Base-by-base conservation (phyloP, 345 rosid genomes). In the Dimocarpus longan region DNA sequence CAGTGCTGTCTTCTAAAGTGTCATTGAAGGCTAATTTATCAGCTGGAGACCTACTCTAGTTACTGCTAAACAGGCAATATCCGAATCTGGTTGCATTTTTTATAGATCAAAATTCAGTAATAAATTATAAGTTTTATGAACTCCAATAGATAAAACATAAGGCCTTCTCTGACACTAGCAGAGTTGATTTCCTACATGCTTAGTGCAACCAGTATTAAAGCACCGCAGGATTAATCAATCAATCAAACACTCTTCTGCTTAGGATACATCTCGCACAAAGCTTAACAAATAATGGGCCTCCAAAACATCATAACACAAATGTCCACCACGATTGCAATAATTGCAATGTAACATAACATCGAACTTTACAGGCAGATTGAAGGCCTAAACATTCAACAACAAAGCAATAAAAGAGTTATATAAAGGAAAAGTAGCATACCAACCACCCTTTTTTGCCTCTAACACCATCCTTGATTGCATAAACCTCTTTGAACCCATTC, bases 371-470 rank as follows among this genome's bases (percentile, higher is more conserved):
- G 67, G 57, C 65, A 77, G 6, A 32, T 8, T n/a, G 22, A 15
- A 64, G 42, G 40, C 15, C 6, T 10, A 75, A 52, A 22, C 50
- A 70, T 52, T 66, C 42, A 71, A 63, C 21, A 21, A n/a, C n/a
- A 16, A 54, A 48, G 24, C 39, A 66, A 40, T 37, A 26, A 44
- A 44, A 50, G 40, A 43, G 32, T 5, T 68, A 18, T 67, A 46
- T 12, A 80, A 22, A 87, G 66, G 71, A 44, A 71, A 73, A 71
- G 66, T 77, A 80, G 60, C 92, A 89, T 92, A 95, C 98, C 97
- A 92, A 56, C 98, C 98, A 95, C 48, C 98, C 98, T 11, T 93
- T 90, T 81, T 91, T 87, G 87, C 98, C 98, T 80, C 91, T 84
- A 15, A 89, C 95, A 4, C 98, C 98, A 11, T 89, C 95, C 85